A percentile compares a stretch with the other conserved stretches of the same genome.
Evolutionary conservation across 2,329 filamentous ascomycete genomes (phyloP).

Genomic region (Trichoderma guizhouense): DNA sequence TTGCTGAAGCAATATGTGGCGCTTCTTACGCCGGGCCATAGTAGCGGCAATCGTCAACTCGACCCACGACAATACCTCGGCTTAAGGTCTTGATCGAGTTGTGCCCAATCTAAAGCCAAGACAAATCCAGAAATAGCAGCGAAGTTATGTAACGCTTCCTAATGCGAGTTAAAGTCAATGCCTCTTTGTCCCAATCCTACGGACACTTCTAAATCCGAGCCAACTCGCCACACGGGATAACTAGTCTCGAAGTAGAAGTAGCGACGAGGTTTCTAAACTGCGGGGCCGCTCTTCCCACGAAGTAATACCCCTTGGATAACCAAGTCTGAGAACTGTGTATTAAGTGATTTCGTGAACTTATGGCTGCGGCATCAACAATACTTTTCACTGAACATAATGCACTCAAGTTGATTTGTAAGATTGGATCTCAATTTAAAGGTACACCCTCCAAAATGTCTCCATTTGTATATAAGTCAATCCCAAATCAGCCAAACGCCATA

Average conservation of each 20-base stretch:
- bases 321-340: neutral
- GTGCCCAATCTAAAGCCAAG: neutral
- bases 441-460: neutral
- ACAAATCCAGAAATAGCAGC: neutral
- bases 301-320: neutral
- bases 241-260: neutral
- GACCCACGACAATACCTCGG: neutral
- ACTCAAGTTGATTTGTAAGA: neutral
- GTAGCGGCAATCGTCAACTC: neutral
- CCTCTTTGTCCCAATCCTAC: neutral
- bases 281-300: neutral
- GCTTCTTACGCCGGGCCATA: neutral
- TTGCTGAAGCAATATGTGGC: neutral
- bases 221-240: neutral
- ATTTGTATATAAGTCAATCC: neutral
- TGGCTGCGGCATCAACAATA: neutral
- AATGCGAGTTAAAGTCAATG: neutral
- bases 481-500: neutral
- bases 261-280: neutral
- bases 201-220: neutral
- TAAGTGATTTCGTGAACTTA: neutral
- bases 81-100: neutral
- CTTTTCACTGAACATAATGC: neutral
- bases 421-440: neutral
- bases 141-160: neutral